Conservation (phyloP, 2,329 filamentous ascomycete species). For the Botrytis sinoallii region DNA sequence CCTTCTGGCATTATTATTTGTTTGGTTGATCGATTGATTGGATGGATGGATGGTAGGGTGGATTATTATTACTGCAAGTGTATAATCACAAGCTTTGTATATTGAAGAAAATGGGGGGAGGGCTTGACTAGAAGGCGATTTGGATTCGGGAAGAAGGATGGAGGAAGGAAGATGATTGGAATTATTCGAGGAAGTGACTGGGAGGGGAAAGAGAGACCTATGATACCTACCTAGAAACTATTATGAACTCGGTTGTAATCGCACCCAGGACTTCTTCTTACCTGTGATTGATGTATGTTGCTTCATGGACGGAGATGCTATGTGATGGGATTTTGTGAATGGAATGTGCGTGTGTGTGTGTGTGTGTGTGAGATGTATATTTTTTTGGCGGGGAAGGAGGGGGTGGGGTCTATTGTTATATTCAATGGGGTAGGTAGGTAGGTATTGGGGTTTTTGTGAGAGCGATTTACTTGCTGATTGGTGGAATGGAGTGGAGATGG, state of each 20-base stretch:
- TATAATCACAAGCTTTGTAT: conserved; percentile 2
- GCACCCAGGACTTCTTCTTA: background rate
- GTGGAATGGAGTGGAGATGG: no score
- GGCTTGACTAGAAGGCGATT: background rate
- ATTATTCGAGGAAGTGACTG: background rate
- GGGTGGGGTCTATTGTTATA: no score
- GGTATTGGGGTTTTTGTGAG: no score
- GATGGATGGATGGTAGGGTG: background rate
- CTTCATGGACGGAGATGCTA: background rate
- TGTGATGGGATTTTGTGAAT: background rate
- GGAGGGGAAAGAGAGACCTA: background rate
- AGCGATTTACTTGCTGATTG: no score
- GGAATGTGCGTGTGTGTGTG: no score
- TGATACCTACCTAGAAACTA: background rate
- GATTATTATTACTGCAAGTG: background rate
- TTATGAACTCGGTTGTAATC: background rate
- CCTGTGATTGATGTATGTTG: background rate
- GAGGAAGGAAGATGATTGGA: background rate
- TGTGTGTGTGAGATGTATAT: no score
- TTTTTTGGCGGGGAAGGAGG: no score
- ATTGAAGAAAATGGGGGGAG: background rate
- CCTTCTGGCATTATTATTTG: conserved; percentile 5
- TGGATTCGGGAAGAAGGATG: background rate
- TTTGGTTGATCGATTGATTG: background rate
- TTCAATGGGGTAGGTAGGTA: no score